Evolutionary conservation across 495 filamentous ascomycete species (phyloP), one percentile per base, ranked within the genome.

Genomic region (Xylaria nigripes): DNA sequence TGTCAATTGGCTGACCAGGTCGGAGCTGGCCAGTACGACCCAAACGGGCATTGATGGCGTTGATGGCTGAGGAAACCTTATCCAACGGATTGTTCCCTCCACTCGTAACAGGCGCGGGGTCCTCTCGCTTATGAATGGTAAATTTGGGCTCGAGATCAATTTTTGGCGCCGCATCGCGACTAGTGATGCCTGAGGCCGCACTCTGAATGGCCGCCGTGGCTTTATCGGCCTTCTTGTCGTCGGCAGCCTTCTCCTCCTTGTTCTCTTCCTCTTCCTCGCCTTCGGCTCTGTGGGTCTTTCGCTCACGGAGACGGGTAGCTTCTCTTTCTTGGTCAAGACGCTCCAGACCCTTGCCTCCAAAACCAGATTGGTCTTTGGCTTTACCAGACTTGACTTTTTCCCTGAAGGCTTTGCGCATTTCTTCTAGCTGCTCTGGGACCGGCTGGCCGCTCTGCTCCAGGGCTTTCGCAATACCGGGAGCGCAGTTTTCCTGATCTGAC

Each of bases 1-100:
- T 99, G 74, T 99, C 93, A 64, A 96, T 96, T 16, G 94, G 93
- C 45, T 95, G 89, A 6, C 93, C 94, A 2, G 86, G 85, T 59
- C 92, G 84, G 61, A 96, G 81, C 61, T 90, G 86, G 51, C 89
- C 87, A 29, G 87, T 86, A 55, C 87, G 84, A 61, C 87, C 92
- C 19, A 98, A 73, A 52, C 92, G 89, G 36, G 84, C 82, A 66
- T 94, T 83, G 65, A 97, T 95, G 64, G 83, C 84, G 54, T 85
- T 87, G 59, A 90, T 90, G 6, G 90, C 93, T 27, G 81, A 84
- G 36, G 82, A 83, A 49, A 94, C 93, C 68, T 87, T 86, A 62
- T 92, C 90, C 54, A 96, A 73, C 7, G 88, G 80, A 43, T 77
- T 75, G 54, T 91, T 89, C 10, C 56, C 62, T 1, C 74, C 67